Base-by-base conservation (phyloP, 129 eudicot species). In the Chrysanthemum lavandulifolium region DNA sequence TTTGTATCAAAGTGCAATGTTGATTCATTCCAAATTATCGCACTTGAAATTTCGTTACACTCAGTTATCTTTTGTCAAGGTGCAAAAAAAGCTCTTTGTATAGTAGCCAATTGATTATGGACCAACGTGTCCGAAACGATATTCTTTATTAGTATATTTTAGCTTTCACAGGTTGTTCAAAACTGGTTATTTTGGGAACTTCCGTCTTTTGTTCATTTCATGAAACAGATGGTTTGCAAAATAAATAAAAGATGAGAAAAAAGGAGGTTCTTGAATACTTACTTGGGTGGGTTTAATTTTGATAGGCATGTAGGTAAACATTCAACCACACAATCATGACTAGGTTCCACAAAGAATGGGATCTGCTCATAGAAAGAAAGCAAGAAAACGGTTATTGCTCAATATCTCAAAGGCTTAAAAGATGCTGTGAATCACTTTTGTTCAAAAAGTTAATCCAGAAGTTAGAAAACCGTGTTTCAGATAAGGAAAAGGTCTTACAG, bases 301-400 rank as follows among this genome's bases (percentile, higher is more conserved):
- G 97, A 89, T 65, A 87, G 90, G 81, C 97, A 93, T 7, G 90
- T 86, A 40, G 92, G 89, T 81, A 93, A 79, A 84, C 98, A 93
- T 75, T 89, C 95, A 66, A 93, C 96, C 55, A 89, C 48, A 77
- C 96, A 93, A 63, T 93, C 97, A 69, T 87, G 90, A 81, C 82
- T 84, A 10, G 97, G 97, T 79, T 85, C 87, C 72, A 86, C 82
- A 83, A 93, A 93, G 76, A 65, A 89, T 6, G 96, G 95, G 57
- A 93, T 89, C 98, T 93, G 79, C 73, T 54, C 61, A 73, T 19
- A 73, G 33, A 33, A 76, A 80, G 65, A 2, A 59, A 72, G 52
- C 7, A 40, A 48, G 3, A 6, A 57, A 59, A 31, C 36, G 7
- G 65, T 11, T 36, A 55, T 43, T 55, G 60, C 73, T 66, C 65